Percentiles rank a stretch among this genome's conserved stretches.
Conservation (phyloP, 768 basidiomycete genomes). For the Kwoniella bestiolae region DNA sequence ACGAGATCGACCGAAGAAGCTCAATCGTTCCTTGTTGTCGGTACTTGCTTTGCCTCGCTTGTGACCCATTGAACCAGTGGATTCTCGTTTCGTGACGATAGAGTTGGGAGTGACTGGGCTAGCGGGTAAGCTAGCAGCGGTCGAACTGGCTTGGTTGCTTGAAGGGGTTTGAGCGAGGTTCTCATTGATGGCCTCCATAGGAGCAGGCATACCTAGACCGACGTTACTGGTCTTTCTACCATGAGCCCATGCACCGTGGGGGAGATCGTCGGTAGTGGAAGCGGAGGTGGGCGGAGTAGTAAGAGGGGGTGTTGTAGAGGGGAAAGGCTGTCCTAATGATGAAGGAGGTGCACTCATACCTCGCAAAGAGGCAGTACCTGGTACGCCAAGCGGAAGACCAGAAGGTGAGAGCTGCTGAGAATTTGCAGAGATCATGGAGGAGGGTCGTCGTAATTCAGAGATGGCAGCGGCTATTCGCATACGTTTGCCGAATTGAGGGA, state of each 20-base stretch:
- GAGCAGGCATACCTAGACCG: slow-evolving; percentile 21
- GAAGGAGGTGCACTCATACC: slow-evolving; percentile 44
- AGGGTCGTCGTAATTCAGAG: slow-evolving; percentile 75
- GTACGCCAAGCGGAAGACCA: slow-evolving; percentile 11
- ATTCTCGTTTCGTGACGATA: slow-evolving; percentile 44
- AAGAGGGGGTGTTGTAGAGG: slow-evolving; percentile 32
- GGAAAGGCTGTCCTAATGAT: slow-evolving; percentile 29
- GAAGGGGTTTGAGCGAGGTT: slow-evolving; percentile 20
- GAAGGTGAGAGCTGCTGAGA: slow-evolving; percentile 59
- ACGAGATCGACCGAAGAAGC: slow-evolving; percentile 78
- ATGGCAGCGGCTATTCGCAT: slow-evolving; percentile 92
- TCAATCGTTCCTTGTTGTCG: slow-evolving; percentile 60
- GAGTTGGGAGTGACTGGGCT: slow-evolving; percentile 50
- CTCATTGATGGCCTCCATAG: slow-evolving; percentile 46
- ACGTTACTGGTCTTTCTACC: slow-evolving; percentile 36
- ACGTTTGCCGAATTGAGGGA: slow-evolving; percentile 91
- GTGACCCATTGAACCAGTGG: slow-evolving; percentile 52
- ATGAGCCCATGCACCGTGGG: slow-evolving; percentile 32
- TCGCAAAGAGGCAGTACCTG: slow-evolving; percentile 18
- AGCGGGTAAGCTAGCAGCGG: slow-evolving; percentile 43
- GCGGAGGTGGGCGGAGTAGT: slow-evolving; percentile 30
- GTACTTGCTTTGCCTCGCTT: slow-evolving; percentile 53
- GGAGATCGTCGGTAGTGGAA: slow-evolving; percentile 19
- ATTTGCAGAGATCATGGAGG: slow-evolving; percentile 61
- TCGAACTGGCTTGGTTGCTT: slow-evolving; percentile 28